A percentile compares a stretch with the other conserved stretches of the same genome.
phyloP scores from a whole-genome alignment of 768 basidiomycete genomes.

The Boletellus emodensis region DNA sequence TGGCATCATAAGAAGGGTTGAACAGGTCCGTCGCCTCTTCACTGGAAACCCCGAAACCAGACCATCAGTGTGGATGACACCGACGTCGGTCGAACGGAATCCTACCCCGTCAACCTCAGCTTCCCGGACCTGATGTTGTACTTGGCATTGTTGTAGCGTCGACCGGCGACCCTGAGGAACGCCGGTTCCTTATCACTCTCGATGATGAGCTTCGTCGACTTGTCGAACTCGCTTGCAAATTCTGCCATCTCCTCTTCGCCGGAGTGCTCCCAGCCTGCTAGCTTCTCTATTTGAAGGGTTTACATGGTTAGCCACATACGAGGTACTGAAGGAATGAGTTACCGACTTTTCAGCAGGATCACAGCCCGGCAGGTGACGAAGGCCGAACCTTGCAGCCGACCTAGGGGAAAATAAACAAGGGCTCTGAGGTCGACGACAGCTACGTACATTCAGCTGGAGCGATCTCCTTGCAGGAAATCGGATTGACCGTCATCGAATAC shows the following conservation, averaged over 20 bases:
- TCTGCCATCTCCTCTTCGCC: not conserved
- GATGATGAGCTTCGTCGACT: slow-evolving; percentile 1
- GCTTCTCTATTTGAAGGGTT: not conserved
- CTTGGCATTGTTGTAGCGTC: not conserved
- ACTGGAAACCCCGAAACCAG: no score
- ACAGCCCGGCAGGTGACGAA: slow-evolving; percentile 42
- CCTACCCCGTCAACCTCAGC: slow-evolving; percentile 13
- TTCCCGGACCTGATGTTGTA: slow-evolving; percentile 4
- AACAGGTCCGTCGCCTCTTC: no score
- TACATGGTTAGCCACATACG: not conserved
- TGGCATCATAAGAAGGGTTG: no score
- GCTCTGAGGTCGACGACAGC: not conserved
- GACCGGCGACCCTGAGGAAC: slow-evolving; percentile 7
- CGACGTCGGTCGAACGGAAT: not conserved
- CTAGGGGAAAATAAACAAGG: slow-evolving; percentile 19
- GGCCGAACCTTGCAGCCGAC: slow-evolving; percentile 44
- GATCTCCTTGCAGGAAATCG: slow-evolving; percentile 32
- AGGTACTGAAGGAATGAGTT: not conserved
- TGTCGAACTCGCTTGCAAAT: slow-evolving; percentile 2
- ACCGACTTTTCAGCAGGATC: slow-evolving; percentile 33
- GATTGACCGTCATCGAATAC: slow-evolving; percentile 21
- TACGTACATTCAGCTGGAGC: slow-evolving; percentile 25
- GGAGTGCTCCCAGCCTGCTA: slow-evolving; percentile 3
- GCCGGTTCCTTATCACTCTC: slow-evolving; percentile 6
- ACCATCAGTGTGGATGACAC: no score